Base-by-base conservation (phyloP, 768 basidiomycete species). In the Daedaleopsis sinensis region DNA sequence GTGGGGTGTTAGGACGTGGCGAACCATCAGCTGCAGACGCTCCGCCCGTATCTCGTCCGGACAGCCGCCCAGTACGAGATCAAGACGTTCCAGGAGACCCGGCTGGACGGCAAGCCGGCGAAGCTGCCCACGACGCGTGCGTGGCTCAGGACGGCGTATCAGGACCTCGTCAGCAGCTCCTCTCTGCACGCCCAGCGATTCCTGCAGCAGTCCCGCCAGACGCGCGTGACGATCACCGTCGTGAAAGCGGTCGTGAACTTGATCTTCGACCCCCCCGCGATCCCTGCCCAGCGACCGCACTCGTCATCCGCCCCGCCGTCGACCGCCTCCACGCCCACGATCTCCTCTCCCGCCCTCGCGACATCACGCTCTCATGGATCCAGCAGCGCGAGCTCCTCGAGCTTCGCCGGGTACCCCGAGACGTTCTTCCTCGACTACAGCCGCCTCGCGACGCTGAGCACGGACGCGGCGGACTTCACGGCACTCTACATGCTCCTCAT, bases 21-120 rank as follows among this genome's bases (percentile, higher is more conserved):
- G 27, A 97, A 97, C 72, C 95, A 96, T 76, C 95, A 96, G 76
- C 84, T 97, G 36, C 90, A 94, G 70, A 89, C 91, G 36, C 81
- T 96, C n/a, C 88, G 94, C 52, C 93, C 94, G n/a, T 93, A 89
- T 78, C 84, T 97, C 58, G 82, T 92, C 67, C 85, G 88, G 61
- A 87, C 88, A 42, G 87, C 94, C 1, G 86, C 88, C 21, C 84
- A 87, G 43, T 92, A 91, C 69, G 94, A 96, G 72, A 80, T 89
- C 64, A 84, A 85, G 70, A 86, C 87, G 27, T 91, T 96, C 78
- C 85, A 86, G 73, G 80, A 82, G 66, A 79, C 82, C 61, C 80
- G 71, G 76, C 64, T 67, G 53, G 65, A 63, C 37, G 65, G 66
- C 35, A 62, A 66, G 24, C 63, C 67, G 51, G 82, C 84, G 12